phyloP scores from a whole-genome alignment of 2,329 filamentous ascomycete species.

The Fusarium foetens region DNA sequence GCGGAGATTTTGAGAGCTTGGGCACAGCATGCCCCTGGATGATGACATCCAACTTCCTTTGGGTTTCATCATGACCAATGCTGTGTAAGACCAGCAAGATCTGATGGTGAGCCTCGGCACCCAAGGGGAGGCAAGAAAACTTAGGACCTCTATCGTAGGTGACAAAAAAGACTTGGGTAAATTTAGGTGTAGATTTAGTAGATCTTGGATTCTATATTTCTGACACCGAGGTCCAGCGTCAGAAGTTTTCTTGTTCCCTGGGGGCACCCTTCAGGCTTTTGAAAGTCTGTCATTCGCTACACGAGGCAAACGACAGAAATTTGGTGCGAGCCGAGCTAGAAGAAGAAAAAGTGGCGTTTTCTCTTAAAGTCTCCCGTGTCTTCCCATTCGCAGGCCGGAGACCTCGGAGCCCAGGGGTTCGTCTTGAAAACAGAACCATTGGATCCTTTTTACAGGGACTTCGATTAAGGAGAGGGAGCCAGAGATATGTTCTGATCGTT shows the following conservation, averaged over 20 bases:
- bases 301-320: conserved; percentile 3
- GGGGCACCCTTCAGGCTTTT: background rate
- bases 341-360: conserved; percentile 24
- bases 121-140: background rate
- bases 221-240: background rate
- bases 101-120: conserved; percentile 21
- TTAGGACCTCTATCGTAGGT: background rate
- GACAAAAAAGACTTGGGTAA: background rate
- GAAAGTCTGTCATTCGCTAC: conserved; percentile 5
- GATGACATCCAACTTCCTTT: conserved; percentile 34
- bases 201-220: background rate
- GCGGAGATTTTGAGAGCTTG: conserved; percentile 32
- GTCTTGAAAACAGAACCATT: conserved; percentile 16
- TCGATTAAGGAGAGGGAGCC: conserved; percentile 17
- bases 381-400: conserved; percentile 46
- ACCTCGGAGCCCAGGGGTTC: conserved; percentile 38
- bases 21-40: conserved; percentile 33
- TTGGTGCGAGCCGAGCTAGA: conserved; percentile 19
- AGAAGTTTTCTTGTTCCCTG: background rate
- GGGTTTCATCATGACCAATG: conserved; percentile 21
- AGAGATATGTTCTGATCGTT: conserved; percentile 17
- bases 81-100: conserved; percentile 12
- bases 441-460: conserved; percentile 14
- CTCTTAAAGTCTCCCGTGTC: conserved; percentile 29
- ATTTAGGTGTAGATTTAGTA: background rate